Conservation (phyloP, 441 rosid genomes). For the Raphanus hybrid region DNA sequence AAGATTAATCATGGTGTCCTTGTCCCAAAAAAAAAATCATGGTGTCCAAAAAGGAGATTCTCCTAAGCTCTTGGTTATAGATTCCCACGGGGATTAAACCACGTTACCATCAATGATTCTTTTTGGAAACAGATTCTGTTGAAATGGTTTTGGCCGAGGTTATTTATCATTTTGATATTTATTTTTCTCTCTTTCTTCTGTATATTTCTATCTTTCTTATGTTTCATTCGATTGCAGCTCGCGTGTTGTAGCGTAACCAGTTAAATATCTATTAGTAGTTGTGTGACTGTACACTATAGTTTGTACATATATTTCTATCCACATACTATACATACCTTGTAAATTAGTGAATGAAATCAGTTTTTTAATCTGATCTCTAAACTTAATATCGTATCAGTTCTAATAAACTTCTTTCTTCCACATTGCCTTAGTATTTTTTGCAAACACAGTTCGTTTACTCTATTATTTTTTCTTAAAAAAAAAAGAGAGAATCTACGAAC, state of each 20-base stretch:
- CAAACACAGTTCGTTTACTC: too few relatives aligned
- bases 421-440: neutral
- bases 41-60: neutral
- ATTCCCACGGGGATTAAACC: neutral
- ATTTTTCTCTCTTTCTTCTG: neutral
- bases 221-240: neutral
- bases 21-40: neutral
- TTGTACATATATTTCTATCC: neutral
- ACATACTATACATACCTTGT: neutral
- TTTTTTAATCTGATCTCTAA: neutral
- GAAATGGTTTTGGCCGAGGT: neutral
- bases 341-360: neutral
- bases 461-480: too few relatives aligned
- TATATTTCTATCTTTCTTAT: neutral
- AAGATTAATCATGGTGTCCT: neutral
- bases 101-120: constrained; percentile 1
- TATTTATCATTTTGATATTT: neutral
- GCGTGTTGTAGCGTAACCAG: neutral
- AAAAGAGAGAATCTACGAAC: too few relatives aligned
- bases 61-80: neutral
- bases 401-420: neutral
- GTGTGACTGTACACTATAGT: neutral
- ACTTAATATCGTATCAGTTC: neutral
- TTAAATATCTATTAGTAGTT: neutral
- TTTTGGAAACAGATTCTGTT: neutral